Percentiles rank a stretch among this genome's conserved stretches.
phyloP scores from a whole-genome alignment of 2,329 filamentous ascomycete genomes.

The Phialemoniopsis sp. region DNA sequence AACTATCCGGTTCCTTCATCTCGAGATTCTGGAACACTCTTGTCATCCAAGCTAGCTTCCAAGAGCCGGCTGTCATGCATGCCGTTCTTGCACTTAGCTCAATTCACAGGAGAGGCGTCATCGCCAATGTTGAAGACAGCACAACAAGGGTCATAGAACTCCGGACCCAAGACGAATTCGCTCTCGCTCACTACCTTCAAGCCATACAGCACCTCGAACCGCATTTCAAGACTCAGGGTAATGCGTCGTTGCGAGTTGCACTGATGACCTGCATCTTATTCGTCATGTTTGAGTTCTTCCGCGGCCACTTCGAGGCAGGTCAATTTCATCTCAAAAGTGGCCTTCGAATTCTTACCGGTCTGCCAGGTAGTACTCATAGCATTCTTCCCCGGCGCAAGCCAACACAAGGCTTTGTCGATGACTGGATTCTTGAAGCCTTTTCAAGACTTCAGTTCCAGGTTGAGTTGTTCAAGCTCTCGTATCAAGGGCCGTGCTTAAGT shows the following conservation, averaged over 20 bases:
- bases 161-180: constrained; percentile 13
- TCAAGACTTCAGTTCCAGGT: constrained; percentile 21
- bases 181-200: constrained; percentile 27
- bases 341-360: constrained; percentile 26
- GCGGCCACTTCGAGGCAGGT: constrained; percentile 28
- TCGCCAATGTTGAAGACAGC: constrained; percentile 10
- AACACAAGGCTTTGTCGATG: constrained; percentile 25
- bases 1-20: constrained; percentile 28
- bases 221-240: constrained; percentile 19
- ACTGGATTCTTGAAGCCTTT: constrained; percentile 38
- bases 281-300: constrained; percentile 24
- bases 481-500: constrained; percentile 2
- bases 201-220: constrained; percentile 30
- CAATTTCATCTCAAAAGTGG: constrained; percentile 38
- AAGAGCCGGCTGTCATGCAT: constrained; percentile 33
- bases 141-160: constrained; percentile 6
- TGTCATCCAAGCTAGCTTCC: constrained; percentile 26
- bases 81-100: constrained; percentile 32
- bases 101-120: too few species aligned
- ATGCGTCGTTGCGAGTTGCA: constrained; percentile 25
- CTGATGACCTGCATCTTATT: constrained; percentile 32
- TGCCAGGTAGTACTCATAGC: constrained; percentile 7
- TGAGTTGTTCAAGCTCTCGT: constrained; percentile 13
- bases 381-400: constrained; percentile 4
- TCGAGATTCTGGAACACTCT: constrained; percentile 32